Evolutionary conservation across 768 basidiomycete species (phyloP).

Genomic region (Boletus edulis): DNA sequence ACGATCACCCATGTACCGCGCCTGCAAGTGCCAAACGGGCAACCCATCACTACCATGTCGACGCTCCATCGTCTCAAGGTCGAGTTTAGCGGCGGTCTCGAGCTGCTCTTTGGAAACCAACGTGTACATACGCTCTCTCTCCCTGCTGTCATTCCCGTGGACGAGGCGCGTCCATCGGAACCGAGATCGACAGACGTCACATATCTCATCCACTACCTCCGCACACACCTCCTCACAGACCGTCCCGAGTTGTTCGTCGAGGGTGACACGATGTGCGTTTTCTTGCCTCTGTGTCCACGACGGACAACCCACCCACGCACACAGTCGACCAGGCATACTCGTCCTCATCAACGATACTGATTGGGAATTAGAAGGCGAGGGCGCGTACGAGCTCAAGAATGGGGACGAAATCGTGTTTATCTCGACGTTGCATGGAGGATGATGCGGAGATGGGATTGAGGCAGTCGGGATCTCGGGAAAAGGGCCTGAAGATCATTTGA

Average conservation of each 20-base stretch:
- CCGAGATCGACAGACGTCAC: conserved; percentile 55
- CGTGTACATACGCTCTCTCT: conserved; percentile 57
- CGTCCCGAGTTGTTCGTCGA: conserved; percentile 89
- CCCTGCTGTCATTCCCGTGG: conserved; percentile 44
- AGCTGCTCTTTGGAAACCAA: conserved; percentile 75
- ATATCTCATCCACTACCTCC: conserved; percentile 77
- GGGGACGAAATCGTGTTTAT: conserved; percentile 95
- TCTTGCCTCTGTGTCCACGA: not conserved
- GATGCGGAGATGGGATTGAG: not conserved
- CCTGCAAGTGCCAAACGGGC: too few relatives aligned
- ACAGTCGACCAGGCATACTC: conserved; percentile 91
- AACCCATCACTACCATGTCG: conserved; percentile 1
- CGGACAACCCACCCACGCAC: not conserved
- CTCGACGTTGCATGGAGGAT: conserved; percentile 82
- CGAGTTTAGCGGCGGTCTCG: conserved; percentile 84
- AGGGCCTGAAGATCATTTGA: too few relatives aligned
- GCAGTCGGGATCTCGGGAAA: not conserved
- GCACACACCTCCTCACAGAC: conserved; percentile 76
- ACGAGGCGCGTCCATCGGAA: too few relatives aligned
- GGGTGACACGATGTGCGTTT: conserved; percentile 74
- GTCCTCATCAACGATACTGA: conserved; percentile 97
- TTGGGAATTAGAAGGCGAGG: conserved; percentile 97
- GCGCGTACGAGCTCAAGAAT: conserved; percentile 73
- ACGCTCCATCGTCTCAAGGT: conserved; percentile 46
- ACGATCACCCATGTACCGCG: too few relatives aligned